Base-by-base conservation (phyloP, 768 basidiomycete species). In the Amanita rubescens region DNA sequence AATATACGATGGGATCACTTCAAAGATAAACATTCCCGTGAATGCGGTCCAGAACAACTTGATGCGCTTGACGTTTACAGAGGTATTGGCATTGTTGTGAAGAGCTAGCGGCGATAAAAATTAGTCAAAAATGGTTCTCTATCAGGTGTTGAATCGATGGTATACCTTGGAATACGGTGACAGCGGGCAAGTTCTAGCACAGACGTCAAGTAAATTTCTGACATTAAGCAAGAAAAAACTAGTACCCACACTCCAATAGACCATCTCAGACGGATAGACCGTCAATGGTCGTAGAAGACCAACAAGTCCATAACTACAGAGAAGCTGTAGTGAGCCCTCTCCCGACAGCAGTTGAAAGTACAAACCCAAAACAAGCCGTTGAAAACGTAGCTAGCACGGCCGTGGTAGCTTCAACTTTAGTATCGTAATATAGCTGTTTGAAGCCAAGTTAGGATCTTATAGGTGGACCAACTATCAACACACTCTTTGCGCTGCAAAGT, bases 331-430 rank as follows among this genome's bases (percentile, higher is more conserved):
- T 30, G 35, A 3, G 24, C 47, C 8, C 2, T 5, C 38, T 30
- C 14, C 19, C 33, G 43, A 45, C 15, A 24, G 33, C 3, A 5
- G 3, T 48, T 35, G 2, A 19, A 19, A n/a, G 20, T 1, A 11
- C 72, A 51, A 57, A 81, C 75, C 80, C 81, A 63, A 84, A 83
- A 61, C 79, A 80, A 3, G 78, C 79, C 0, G 81, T 81, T 2
- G 81, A 83, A 64, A 83, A 83, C 0, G 80, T 83, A 0, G 80
- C 78, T 8, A 85, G 73, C 27, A 83, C 67, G 6, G 81, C 81
- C 2, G 80, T 81, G 0, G 75, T 70, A 0, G 79, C 76, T 42
- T 71, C 69, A 2, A 83, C 77, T 32, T 80, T 66, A 3, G 78
- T 79, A 55, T 79, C 69, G 60, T 84, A 85, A 61, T 78, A 84